Base-by-base conservation (phyloP, 306 rosid genomes). In the Trifolium repens region DNA sequence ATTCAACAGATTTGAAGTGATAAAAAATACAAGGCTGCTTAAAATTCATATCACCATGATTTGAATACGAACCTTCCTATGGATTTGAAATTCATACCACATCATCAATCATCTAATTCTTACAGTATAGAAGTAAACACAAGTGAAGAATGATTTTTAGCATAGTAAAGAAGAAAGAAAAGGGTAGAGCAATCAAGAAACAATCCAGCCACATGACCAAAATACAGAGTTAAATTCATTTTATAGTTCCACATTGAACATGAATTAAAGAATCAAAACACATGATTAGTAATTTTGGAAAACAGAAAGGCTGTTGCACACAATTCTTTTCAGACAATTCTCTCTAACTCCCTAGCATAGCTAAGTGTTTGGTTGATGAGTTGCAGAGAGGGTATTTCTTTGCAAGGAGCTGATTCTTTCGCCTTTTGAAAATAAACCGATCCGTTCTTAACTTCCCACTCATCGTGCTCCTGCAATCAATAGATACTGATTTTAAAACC, bases 311-410 rank as follows among this genome's bases (percentile, higher is more conserved):
- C 46, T 74, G 49, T 30, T 32, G 64, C 42, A 71, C 22, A 66
- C 52, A 61, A 69, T 63, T 67, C 67, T 78, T 65, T 62, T 85
- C 78, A 92, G 79, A 94, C 98, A 82, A 94, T 94, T 86, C 99
- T 87, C 97, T 94, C 99, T 90, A 94, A 89, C 87, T 94, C 99
- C 85, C 99, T 88, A 16, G 99, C 97, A 52, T 92, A 94, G 78
- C 99, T 94, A 52, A 92, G 99, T 0, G 99, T 94, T 84, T 94
- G 97, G 86, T 94, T 94, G 91, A 94, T 94, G 61, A 94, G 96
- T 78, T 92, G 99, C 79, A 94, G 86, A 37, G 96, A 94, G 42
- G 97, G 99, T 53, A 94, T 94, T 79, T 94, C 99, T 89, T 92
- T 94, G 96, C 96, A 89, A 14, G 99, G 99, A 46, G 96, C 87